Evolutionary conservation across 768 basidiomycete species (phyloP), one percentile per base, ranked within the genome.

Genomic region (Dioszegia aurantiaca): DNA sequence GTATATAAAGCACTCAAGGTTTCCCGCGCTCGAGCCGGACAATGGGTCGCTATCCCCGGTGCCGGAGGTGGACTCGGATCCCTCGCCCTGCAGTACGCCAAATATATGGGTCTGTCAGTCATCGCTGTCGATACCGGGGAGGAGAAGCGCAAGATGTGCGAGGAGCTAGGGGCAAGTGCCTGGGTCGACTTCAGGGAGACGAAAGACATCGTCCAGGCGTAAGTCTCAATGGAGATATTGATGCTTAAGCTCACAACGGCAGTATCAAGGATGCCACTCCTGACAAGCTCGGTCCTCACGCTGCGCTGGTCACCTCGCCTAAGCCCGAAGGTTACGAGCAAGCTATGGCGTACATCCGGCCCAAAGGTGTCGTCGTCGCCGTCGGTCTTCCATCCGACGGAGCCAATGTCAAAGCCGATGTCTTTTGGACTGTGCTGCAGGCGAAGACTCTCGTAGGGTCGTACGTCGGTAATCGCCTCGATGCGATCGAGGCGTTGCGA

Each of bases 1-100:
- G 88, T 88, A 1, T 93, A 90, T 39, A 86, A 88, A 58, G 90
- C 89, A 0, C 78, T 93, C 65, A 92, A 91, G 75, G 81, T 86
- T 72, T 82, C 83, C 51, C 78, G 82, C 54, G 81, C 84, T 6
- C 80, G 77, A 27, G 82, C 84, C 8, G 87, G 89, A 28, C 84
- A 93, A 55, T 68, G 70, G 72, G 55, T 77, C 56, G 58, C 58
- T 30, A 58, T 73, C 51, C 63, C 74, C 4, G 76, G 76, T 57
- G 72, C 74, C n/a, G 76, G 74, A 54, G 76, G 76, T 56, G 88
- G 89, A 14, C 84, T 90, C 30, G 90, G 89, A 8, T 87, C 90
- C 78, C 81, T 93, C 28, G 87, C 88, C 24, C 6, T 52, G 28
- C 89, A 92, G 74, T 91, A 91, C 67, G 90, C 89, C 16, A 81